Conservation (phyloP, 192 early-diverging fungal species). For the Mortierella antarctica region DNA sequence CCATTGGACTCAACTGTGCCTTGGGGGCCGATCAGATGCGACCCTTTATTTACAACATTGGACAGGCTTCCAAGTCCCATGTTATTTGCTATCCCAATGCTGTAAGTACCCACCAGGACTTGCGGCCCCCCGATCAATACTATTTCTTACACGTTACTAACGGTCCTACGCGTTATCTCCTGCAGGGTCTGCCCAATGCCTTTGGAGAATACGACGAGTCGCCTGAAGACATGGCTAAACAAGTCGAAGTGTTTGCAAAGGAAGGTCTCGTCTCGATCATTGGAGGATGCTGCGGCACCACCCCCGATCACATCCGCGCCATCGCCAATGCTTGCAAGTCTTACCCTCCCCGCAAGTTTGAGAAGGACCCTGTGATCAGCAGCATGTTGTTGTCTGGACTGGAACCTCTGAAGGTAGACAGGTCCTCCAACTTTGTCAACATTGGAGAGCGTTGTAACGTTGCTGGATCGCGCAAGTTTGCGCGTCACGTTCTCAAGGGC, state of each 20-base stretch:
- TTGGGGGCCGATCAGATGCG: conserved; percentile 94
- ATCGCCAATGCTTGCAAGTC: conserved; percentile 80
- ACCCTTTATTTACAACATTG: conserved; percentile 93
- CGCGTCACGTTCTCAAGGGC: conserved; percentile 91
- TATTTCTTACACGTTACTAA: not conserved
- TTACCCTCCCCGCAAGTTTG: conserved; percentile 83
- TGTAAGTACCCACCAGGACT: conserved; percentile 42
- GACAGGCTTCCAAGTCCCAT: conserved; percentile 81
- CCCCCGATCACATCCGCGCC: conserved; percentile 92
- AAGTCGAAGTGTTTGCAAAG: conserved; percentile 88
- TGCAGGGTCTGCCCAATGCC: conserved; percentile 91
- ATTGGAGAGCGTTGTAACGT: conserved; percentile 98
- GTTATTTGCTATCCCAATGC: conserved; percentile 98
- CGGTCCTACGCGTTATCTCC: not conserved
- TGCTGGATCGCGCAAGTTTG: conserved; percentile 94
- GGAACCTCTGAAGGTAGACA: conserved; percentile 85
- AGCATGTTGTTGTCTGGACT: conserved; percentile 88
- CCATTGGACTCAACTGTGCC: conserved; percentile 93
- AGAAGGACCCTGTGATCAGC: conserved; percentile 71
- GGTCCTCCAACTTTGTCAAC: conserved; percentile 90
- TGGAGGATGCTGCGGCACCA: conserved; percentile 98
- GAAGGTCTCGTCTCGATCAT: conserved; percentile 96
- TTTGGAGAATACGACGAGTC: conserved; percentile 97
- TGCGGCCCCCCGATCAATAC: not conserved
- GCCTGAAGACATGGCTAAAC: conserved; percentile 85